Evolutionary conservation across 306 rosid species (phyloP).

Genomic region (Benincasa hispida): DNA sequence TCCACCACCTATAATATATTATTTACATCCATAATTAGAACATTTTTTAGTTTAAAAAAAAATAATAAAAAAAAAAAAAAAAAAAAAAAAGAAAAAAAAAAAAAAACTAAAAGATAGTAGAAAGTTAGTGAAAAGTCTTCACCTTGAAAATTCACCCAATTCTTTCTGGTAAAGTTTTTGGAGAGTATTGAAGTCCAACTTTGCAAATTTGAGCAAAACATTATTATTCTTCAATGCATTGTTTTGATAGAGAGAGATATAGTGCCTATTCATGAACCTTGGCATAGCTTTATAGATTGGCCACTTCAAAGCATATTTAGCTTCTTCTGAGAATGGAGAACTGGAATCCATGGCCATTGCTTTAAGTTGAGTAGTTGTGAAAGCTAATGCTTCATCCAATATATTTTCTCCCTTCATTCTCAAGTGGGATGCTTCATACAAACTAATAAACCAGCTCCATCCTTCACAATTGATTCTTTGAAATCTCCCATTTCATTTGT

Average conservation of each 20-base stretch:
- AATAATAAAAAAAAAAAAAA: background rate
- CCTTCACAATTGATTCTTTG: background rate
- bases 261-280: background rate
- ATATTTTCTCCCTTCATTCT: constrained; percentile 4
- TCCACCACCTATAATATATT: constrained; percentile 5
- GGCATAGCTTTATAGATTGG: background rate
- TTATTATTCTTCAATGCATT: background rate
- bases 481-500: constrained; percentile 11
- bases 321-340: no score
- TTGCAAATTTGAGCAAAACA: constrained; percentile 12
- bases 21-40: no score
- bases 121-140: no score
- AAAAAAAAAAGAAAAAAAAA: background rate
- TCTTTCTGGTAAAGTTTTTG: background rate
- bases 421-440: constrained; percentile 16
- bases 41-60: no score
- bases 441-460: constrained; percentile 11
- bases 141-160: no score
- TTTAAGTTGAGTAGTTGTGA: no score
- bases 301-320: no score
- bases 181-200: no score
- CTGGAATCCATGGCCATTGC: no score
- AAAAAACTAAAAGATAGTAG: no score
- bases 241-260: background rate
- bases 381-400: background rate